These are phyloP conservation scores for Ceratocystis albifundus DNA, from an alignment of 2,329 filamentous ascomycete species.

Conservation along the genomic window DNA sequence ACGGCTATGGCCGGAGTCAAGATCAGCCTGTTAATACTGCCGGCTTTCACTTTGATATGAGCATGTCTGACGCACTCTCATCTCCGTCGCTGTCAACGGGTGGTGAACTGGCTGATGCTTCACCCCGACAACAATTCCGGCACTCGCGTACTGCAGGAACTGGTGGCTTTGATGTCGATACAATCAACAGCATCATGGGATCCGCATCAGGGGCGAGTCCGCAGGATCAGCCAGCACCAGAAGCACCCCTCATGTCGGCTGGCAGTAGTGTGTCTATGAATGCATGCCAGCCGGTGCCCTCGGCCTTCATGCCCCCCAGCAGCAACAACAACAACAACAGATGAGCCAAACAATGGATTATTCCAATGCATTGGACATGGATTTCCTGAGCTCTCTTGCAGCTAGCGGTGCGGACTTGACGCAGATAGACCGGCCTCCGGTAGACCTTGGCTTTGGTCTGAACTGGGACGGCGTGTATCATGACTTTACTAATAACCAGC, in stretches of 20 bases:
- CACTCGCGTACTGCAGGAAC: slow-evolving; percentile 24
- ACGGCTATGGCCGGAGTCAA: neutral
- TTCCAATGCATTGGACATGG: slow-evolving; percentile 42
- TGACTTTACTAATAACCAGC: slow-evolving; percentile 48
- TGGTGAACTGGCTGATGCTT: slow-evolving; percentile 33
- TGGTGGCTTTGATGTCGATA: slow-evolving; percentile 10
- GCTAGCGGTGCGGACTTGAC: slow-evolving; percentile 17
- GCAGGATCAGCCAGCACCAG: neutral
- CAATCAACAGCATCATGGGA: neutral
- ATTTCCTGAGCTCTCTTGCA: slow-evolving; percentile 40
- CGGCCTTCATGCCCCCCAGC: neutral
- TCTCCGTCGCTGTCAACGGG: slow-evolving; percentile 33
- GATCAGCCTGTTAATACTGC: no score
- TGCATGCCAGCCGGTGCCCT: neutral
- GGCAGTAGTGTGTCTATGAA: neutral
- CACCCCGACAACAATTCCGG: slow-evolving; percentile 26
- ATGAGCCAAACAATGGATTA: slow-evolving; percentile 31
- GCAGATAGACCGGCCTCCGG: slow-evolving; percentile 36
- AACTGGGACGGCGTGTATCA: slow-evolving; percentile 53
- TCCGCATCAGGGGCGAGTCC: neutral
- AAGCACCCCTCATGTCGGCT: neutral
- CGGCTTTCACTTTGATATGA: slow-evolving; percentile 30
- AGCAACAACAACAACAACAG: slow-evolving; percentile 2
- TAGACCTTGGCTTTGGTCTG: slow-evolving; percentile 56
- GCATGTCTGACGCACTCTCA: slow-evolving; percentile 33